Conservation (phyloP, 1,139 yeast species). For the Lodderomyces orthopsilosis region DNA sequence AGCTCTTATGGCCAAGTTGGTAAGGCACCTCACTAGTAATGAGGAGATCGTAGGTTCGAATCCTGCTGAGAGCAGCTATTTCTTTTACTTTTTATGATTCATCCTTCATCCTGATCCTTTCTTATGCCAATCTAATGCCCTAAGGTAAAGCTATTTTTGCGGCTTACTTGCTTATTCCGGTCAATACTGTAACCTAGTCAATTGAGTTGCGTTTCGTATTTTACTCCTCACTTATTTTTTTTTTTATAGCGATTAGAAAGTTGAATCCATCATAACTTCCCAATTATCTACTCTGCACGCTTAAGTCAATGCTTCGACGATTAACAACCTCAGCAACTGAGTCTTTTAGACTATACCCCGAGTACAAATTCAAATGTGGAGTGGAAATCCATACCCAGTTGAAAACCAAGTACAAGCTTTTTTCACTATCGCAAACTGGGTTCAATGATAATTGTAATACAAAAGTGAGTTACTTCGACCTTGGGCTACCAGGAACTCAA, state of each 20-base stretch:
- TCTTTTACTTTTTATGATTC: slow-evolving; percentile 30
- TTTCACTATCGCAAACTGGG: slow-evolving; percentile 56
- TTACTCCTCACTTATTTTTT: too few relatives aligned
- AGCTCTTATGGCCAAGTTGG: slow-evolving; percentile 76
- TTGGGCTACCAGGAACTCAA: slow-evolving; percentile 90
- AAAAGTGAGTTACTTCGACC: slow-evolving; percentile 74
- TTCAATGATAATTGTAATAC: slow-evolving; percentile 63
- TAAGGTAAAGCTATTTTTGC: too few relatives aligned
- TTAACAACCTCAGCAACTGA: neutral
- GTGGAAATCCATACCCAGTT: slow-evolving; percentile 92
- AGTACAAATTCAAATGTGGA: slow-evolving; percentile 68
- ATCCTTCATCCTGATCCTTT: slow-evolving; percentile 43
- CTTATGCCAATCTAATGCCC: too few relatives aligned
- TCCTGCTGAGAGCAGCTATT: slow-evolving; percentile 66
- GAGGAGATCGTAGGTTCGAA: slow-evolving; percentile 87
- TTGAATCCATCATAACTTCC: too few relatives aligned
- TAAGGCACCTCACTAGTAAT: slow-evolving; percentile 90
- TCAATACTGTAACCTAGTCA: too few relatives aligned
- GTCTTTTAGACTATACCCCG: slow-evolving; percentile 13
- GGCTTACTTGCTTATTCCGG: too few relatives aligned
- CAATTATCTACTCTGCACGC: too few relatives aligned
- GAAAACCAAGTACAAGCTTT: slow-evolving; percentile 68
- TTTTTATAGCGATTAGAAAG: too few relatives aligned
- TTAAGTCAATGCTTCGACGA: slow-evolving; percentile 5
- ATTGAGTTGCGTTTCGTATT: too few relatives aligned